phyloP scores from a whole-genome alignment of 371 early-diverging fungal genomes.

The Entomophthora muscae region DNA sequence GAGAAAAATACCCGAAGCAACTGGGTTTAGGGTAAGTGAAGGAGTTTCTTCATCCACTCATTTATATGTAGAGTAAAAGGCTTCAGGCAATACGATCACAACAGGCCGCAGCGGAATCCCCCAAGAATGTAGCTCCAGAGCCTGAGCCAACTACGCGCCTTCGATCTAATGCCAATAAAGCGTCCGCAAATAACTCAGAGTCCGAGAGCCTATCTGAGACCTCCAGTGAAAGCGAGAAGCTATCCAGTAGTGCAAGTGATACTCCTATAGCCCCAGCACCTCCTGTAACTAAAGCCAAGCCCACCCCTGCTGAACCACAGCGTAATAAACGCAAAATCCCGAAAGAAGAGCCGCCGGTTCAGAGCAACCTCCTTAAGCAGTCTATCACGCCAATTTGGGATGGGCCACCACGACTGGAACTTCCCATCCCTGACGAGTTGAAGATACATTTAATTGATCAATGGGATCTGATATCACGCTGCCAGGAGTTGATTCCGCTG shows the following conservation, averaged over 20 bases:
- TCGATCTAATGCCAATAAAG: neutral
- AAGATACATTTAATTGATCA: conserved; percentile 80
- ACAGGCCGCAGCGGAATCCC: neutral
- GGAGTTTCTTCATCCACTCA: neutral
- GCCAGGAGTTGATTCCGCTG: conserved; percentile 37
- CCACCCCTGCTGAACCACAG: conserved; percentile 1
- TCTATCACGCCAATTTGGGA: conserved; percentile 40
- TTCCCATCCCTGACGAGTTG: conserved; percentile 75
- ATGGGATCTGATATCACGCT: conserved; percentile 86
- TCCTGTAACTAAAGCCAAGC: conserved; percentile 1
- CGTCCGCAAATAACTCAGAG: neutral
- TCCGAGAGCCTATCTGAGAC: neutral
- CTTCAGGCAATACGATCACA: neutral
- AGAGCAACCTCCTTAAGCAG: neutral
- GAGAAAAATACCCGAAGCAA: neutral
- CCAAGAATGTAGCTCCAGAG: neutral
- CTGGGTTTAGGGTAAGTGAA: neutral
- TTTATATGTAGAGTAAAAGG: neutral
- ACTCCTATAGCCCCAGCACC: neutral
- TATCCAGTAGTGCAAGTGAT: neutral
- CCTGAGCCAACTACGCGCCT: neutral
- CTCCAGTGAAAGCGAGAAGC: neutral
- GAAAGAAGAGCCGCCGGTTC: neutral
- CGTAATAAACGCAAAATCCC: neutral
- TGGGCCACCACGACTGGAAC: conserved; percentile 61